Percentiles rank a stretch among this genome's conserved stretches.
Evolutionary conservation across 257 asterid genomes (phyloP).

Genomic region (Nicotiana attenuata): DNA sequence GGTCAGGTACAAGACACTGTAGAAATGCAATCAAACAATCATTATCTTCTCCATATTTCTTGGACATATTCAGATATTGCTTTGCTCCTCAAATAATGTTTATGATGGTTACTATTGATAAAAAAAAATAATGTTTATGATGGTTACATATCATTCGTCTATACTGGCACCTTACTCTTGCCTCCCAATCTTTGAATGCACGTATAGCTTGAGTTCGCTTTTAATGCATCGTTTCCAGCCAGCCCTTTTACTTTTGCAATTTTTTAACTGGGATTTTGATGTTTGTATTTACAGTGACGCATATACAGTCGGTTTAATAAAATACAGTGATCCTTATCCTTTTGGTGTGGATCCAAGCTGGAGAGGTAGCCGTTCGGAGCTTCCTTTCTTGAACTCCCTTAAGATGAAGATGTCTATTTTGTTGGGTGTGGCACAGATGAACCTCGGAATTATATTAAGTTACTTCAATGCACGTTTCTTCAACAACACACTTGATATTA

Average conservation of each 20-base stretch:
- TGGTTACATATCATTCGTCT: not conserved
- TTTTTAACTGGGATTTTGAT: not conserved
- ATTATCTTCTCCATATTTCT: not conserved
- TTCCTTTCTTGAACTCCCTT: slow-evolving; percentile 88
- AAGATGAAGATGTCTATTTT: slow-evolving; percentile 93
- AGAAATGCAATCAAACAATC: not conserved
- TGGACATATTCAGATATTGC: not conserved
- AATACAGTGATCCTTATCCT: slow-evolving; percentile 70
- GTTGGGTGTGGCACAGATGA: slow-evolving; percentile 91
- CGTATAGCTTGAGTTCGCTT: not conserved
- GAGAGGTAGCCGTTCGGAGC: slow-evolving; percentile 95
- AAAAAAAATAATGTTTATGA: not conserved
- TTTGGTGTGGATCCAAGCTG: slow-evolving; percentile 97
- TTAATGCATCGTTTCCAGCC: not conserved
- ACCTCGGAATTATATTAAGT: slow-evolving; percentile 75
- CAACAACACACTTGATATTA: slow-evolving; percentile 60
- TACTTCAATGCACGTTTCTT: slow-evolving; percentile 80
- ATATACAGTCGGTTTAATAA: slow-evolving; percentile 54
- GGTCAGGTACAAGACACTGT: not conserved
- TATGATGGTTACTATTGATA: not conserved
- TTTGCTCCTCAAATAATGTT: not conserved
- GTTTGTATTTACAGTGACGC: slow-evolving; percentile 56
- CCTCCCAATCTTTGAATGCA: not conserved
- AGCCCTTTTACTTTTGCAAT: not conserved
- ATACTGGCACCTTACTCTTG: not conserved